Conservation (phyloP, 805 yeast genomes). For the Maudiozyma turicensis region DNA sequence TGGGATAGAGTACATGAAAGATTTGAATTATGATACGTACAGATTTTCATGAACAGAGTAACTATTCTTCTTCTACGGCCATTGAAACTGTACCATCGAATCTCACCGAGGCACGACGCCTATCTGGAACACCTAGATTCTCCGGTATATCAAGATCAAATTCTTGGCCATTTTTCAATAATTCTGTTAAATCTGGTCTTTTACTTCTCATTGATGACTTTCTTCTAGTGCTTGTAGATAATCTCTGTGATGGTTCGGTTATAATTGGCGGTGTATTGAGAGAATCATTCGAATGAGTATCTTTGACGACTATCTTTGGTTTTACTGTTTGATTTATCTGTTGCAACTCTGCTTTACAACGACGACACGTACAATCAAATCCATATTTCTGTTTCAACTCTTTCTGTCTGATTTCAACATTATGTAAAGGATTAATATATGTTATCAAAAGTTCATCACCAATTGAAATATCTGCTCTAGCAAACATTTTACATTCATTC, state of each 20-base stretch:
- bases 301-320: neutral
- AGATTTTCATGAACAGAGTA: no score
- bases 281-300: no score
- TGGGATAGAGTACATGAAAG: no score
- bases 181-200: conserved; percentile 36
- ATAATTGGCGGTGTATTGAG: no score
- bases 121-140: conserved; percentile 14
- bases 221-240: conserved; percentile 10
- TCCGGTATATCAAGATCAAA: conserved; percentile 42
- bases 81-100: conserved; percentile 53
- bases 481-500: conserved; percentile 48
- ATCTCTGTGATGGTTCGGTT: neutral
- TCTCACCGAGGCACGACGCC: conserved; percentile 56
- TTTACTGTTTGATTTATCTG: conserved; percentile 7
- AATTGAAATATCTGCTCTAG: conserved; percentile 45
- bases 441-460: conserved; percentile 64
- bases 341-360: conserved; percentile 47
- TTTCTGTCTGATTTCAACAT: conserved; percentile 52
- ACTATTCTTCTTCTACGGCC: conserved; percentile 30
- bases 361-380: conserved; percentile 55
- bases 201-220: conserved; percentile 26
- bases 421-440: conserved; percentile 59
- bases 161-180: conserved; percentile 37
- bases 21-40: no score
- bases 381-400: conserved; percentile 72